Conservation (phyloP, 1,139 yeast species). For the Yamadazyma songkhlaensis region DNA sequence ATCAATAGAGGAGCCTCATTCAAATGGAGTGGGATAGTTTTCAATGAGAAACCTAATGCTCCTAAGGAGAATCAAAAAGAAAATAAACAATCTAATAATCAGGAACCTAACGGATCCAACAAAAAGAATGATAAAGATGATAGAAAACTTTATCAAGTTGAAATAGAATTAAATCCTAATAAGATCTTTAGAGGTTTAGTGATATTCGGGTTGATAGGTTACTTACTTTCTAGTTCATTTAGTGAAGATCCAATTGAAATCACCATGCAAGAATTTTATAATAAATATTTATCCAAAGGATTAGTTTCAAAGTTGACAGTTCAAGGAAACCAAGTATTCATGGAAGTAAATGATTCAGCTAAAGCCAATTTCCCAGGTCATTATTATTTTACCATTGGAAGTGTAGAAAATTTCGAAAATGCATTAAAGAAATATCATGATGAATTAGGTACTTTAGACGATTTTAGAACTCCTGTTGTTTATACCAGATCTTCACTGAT, state of each 20-base stretch:
- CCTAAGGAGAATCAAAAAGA: background rate
- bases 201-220: conserved; percentile 24
- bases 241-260: conserved; percentile 29
- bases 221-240: conserved; percentile 16
- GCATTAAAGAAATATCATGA: conserved; percentile 75
- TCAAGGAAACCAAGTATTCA: conserved; percentile 36
- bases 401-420: conserved; percentile 87
- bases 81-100: background rate
- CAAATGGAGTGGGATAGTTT: conserved; percentile 3
- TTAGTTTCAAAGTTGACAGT: conserved; percentile 36
- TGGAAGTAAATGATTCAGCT: conserved; percentile 41
- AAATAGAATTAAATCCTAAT: conserved; percentile 25
- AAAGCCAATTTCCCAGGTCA: conserved; percentile 23
- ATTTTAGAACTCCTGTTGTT: conserved; percentile 78
- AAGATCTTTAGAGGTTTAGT: conserved; percentile 31
- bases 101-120: conserved; percentile 2
- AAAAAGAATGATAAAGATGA: conserved; percentile 12
- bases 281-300: conserved; percentile 39
- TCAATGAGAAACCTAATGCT: background rate
- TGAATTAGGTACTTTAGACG: conserved; percentile 57
- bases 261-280: conserved; percentile 44
- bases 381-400: conserved; percentile 74
- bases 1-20: conserved; percentile 1
- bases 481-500: conserved; percentile 69
- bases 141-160: conserved; percentile 19